Base-by-base conservation (phyloP, 345 rosid species). In the Draba incana region DNA sequence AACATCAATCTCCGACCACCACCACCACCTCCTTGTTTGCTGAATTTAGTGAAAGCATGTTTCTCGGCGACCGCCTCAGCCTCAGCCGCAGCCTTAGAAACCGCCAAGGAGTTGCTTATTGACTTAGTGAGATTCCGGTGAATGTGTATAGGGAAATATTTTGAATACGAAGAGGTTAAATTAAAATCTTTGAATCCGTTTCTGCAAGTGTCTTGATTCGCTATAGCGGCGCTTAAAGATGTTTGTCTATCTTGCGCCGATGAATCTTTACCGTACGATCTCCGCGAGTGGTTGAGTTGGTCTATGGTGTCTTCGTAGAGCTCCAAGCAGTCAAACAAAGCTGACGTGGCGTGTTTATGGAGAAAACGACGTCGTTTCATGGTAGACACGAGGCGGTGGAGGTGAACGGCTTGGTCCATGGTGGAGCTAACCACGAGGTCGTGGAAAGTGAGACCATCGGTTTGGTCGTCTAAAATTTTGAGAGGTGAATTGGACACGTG, bases 131-230 rank as follows among this genome's bases (percentile, higher is more conserved):
- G 82, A 71, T 86, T 83, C 33, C 71, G 33, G 13, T 84, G 65
- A 78, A 67, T 45, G 8, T 41, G 30, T 10, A 38, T 7, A 8
- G 95, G 84, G 2, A 81, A 68, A 12, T 57, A 72, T 62, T 82
- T 57, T 8, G 88, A 63, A 50, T 75, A 37, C 39, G 84, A 67
- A 41, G 69, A 53, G 33, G 81, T 68, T 48, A 75, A 47, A 24
- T 86, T 77, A n/a, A 84, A 80, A 42, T 92, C 98, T 20, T 41
- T 55, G 60, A 92, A 88, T 7, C 97, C 97, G 59, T 82, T 85
- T 76, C 63, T 66, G 78, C 98, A 92, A 0, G 96, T 88, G 44
- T 82, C 81, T 43, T 85, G 88, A 51, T 86, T 90, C 38, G 98
- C 83, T 39, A 79, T 72, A 0, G 96, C 77, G 4, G 93, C 98